These are phyloP conservation scores for Candida khao-thaluensis DNA, from an alignment of 805 yeast species.

Conservation along the genomic window DNA sequence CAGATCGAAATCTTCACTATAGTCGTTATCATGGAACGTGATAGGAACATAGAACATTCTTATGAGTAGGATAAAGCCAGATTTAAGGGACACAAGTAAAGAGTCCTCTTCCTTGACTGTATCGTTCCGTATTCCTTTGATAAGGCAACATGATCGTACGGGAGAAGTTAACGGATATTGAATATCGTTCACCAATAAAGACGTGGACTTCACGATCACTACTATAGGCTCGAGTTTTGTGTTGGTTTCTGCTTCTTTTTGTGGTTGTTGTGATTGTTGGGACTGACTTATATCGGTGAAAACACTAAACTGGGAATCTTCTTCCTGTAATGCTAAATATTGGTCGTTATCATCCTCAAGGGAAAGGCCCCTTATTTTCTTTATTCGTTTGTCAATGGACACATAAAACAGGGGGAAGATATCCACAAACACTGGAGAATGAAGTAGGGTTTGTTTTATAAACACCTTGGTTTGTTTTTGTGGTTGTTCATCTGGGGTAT, in stretches of 20 bases:
- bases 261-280: background rate
- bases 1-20: constrained; percentile 13
- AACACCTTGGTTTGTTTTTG: constrained; percentile 13
- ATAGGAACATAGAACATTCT: constrained; percentile 39
- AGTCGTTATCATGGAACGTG: constrained; percentile 24
- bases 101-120: constrained; percentile 33
- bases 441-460: constrained; percentile 37
- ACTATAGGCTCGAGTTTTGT: background rate
- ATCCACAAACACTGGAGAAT: constrained; percentile 37
- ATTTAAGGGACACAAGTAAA: constrained; percentile 35
- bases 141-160: constrained; percentile 30
- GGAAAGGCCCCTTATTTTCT: constrained; percentile 34
- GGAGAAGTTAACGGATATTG: constrained; percentile 31
- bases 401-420: constrained; percentile 36
- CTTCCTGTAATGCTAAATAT: constrained; percentile 28
- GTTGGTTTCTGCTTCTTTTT: constrained; percentile 1
- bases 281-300: constrained; percentile 25
- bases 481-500: constrained; percentile 1
- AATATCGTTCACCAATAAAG: constrained; percentile 29
- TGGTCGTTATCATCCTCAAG: constrained; percentile 40
- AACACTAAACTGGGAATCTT: constrained; percentile 39
- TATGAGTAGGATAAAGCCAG: constrained; percentile 41
- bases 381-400: constrained; percentile 27
- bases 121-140: constrained; percentile 22
- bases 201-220: constrained; percentile 32